Conservation (phyloP, 768 basidiomycete species). For the Tephrocybe rancida region DNA sequence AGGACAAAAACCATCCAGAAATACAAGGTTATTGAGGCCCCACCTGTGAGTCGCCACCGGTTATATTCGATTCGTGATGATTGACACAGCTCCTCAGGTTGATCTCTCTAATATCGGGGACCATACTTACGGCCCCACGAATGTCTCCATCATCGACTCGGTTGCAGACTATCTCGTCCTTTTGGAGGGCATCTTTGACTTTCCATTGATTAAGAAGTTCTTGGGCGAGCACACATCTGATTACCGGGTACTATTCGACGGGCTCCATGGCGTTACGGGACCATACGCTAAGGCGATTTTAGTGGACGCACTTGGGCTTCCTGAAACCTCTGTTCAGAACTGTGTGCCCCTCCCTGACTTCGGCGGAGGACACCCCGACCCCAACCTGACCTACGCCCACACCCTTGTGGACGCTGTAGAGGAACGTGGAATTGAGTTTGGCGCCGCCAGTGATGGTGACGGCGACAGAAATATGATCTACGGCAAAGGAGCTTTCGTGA, state of each 20-base stretch:
- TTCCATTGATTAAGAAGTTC: slow-evolving; percentile 89
- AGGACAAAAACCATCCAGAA: slow-evolving; percentile 82
- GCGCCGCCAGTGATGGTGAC: slow-evolving; percentile 96
- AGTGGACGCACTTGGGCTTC: slow-evolving; percentile 79
- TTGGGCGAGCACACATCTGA: slow-evolving; percentile 66
- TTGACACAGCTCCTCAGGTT: slow-evolving; percentile 45
- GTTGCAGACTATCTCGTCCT: slow-evolving; percentile 86
- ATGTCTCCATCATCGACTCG: slow-evolving; percentile 92
- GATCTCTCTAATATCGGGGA: slow-evolving; percentile 85
- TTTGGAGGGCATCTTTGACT: slow-evolving; percentile 92
- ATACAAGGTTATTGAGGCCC: slow-evolving; percentile 84
- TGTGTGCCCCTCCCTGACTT: slow-evolving; percentile 92
- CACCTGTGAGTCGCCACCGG: slow-evolving; percentile 54
- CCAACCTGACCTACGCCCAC: slow-evolving; percentile 97
- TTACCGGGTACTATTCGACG: slow-evolving; percentile 93
- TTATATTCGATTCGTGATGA: not conserved
- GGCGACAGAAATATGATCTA: slow-evolving; percentile 99
- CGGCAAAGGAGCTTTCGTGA: slow-evolving; percentile 96
- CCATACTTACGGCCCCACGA: slow-evolving; percentile 76
- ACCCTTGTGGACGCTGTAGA: slow-evolving; percentile 93
- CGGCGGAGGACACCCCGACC: slow-evolving; percentile 97
- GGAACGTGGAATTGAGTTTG: slow-evolving; percentile 82
- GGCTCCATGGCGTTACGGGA: slow-evolving; percentile 94
- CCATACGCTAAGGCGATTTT: slow-evolving; percentile 93
- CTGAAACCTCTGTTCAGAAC: slow-evolving; percentile 84